Conservation (phyloP, 2,329 filamentous ascomycete genomes). For the Clarireedia paspali region DNA sequence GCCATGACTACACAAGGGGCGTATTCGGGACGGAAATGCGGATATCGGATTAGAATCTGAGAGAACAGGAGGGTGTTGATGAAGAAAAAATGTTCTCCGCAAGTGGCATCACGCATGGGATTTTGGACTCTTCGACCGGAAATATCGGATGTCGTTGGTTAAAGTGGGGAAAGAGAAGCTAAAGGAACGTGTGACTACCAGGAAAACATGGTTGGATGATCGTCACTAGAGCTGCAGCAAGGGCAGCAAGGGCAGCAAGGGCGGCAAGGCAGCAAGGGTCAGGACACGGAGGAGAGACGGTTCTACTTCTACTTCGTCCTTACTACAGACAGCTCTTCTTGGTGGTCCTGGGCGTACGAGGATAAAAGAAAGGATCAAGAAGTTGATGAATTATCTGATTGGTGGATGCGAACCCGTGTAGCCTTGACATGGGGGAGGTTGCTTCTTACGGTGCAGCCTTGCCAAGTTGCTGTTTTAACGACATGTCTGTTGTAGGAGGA, state of each 20-base stretch:
- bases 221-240: background rate
- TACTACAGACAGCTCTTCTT: background rate
- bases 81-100: background rate
- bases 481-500: background rate
- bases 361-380: too few relatives aligned
- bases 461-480: background rate
- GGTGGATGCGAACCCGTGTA: background rate
- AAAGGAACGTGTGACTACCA: background rate
- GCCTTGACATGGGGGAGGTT: background rate
- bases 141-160: conserved; percentile 3
- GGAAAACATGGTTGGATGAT: background rate
- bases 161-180: background rate
- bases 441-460: background rate
- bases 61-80: background rate
- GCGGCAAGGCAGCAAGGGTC: background rate
- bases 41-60: too few relatives aligned
- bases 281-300: too few relatives aligned
- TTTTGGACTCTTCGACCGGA: background rate
- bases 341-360: too few relatives aligned
- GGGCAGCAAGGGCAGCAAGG: background rate
- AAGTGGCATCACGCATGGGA: too few relatives aligned
- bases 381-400: background rate
- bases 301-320: too few relatives aligned
- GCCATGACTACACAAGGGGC: too few relatives aligned
- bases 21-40: background rate